Evolutionary conservation across 1,139 yeast species (phyloP), one percentile per base, ranked within the genome.

Genomic region (Pichia kudriavzevii): DNA sequence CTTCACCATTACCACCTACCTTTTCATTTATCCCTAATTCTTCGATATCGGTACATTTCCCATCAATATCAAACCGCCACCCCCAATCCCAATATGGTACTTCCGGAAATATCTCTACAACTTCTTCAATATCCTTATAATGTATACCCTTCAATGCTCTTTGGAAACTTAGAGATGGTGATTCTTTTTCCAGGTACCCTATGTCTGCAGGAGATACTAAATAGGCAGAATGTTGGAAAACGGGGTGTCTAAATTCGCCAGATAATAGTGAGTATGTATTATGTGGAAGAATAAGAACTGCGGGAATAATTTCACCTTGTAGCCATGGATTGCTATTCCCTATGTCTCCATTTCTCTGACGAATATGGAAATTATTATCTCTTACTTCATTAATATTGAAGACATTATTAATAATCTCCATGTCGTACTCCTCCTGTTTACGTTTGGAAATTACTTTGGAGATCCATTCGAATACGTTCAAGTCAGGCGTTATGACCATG

Each of bases 351-450:
- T 14, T 5, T 2, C 6, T 19, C 3, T 17, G 26, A 9, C 26
- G 21, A 5, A 18, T 28, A 14, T 14, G 30, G 16, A 17, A 19
- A 27, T 34, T 35, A 8, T 31, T 22, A n/a, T 42, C 29, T 1
- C 34, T 20, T 6, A 40, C 24, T 7, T 37, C 35, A 11, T 28
- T 13, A 8, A 49, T 14, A 19, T 56, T 48, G 38, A 64, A 48
- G 26, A 53, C 60, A 36, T 58, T 59, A 51, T 71, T 72, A 28
- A 71, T 47, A 4, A 71, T 50, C 35, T 72, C 76, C 75, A 69
- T 68, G 43, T 70, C 76, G 42, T 63, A 69, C 31, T 69, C 72
- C 14, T 53, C 39, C 0, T 35, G 14, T 9, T 43, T 39, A 25
- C 59, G 51, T 31, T 51, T 56, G 27, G 53, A 35, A 1, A 62